Evolutionary conservation across 1,284 basidiomycete species (phyloP), one percentile per base, ranked within the genome.

Genomic region (Cutaneotrichosporon mucoides): DNA sequence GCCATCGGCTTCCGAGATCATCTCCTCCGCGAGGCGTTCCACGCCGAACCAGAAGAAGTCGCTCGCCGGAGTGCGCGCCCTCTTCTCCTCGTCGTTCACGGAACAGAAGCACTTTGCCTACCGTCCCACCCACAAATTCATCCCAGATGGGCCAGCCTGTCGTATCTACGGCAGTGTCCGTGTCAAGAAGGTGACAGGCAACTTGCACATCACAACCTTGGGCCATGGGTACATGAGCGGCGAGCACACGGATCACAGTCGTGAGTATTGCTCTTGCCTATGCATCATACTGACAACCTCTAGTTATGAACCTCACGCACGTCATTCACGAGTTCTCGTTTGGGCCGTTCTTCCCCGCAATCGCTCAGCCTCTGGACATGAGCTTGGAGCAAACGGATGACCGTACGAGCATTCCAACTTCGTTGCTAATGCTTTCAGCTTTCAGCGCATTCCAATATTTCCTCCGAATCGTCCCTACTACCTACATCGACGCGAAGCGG

Each of bases 391-490:
- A 88, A 1, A 87, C 94, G 0, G 76, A 85, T 40, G 36, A 42
- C 13, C 8, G 33, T 15, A 38, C 36, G n/a, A 33, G 12, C 15
- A 44, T 13, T 5, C n/a, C 5, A 7, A 5, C 8, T 46, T 5
- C 12, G 34, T 49, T 13, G 47, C n/a, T 49, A 13, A 53, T n/a
- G 48, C 16, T 43, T 24, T 35, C 68, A 93, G 90, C 85, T n/a
- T 95, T 95, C 76, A 82, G 90, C 58, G 88, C 90, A n/a, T 97
- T 93, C 77, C 92, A 96, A 74, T 98, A 99, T 76, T 98, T 90
- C 82, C 80, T 98, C 12, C 89, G 90, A 49, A 89, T 98, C 61
- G 93, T 99, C 2, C 94, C 95, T 0, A 98, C 95, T 0, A 89
- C 88, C 3, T 98, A 97, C 77, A 84, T 95, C 63, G 87, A 82